Evolutionary conservation across 2,329 filamentous ascomycete species (phyloP).

Genomic region (Aureobasidium sp.): DNA sequence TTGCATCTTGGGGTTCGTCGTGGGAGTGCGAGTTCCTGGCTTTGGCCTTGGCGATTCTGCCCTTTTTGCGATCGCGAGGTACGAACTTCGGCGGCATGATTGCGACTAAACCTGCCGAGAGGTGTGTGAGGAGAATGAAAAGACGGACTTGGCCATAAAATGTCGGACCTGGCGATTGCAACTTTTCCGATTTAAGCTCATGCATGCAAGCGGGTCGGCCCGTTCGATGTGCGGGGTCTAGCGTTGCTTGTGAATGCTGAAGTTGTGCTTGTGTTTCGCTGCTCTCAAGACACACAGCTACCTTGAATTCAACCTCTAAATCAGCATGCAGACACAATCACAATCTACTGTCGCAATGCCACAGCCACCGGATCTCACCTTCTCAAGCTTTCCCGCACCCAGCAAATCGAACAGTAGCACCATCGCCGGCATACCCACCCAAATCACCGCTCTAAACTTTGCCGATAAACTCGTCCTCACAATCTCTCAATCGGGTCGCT

Average conservation of each 20-base stretch:
- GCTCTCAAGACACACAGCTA: neutral
- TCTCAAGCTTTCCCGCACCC: conserved; percentile 48
- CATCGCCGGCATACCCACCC: conserved; percentile 63
- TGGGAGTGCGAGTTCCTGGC: conserved; percentile 27
- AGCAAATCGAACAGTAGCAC: conserved; percentile 43
- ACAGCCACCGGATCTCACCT: conserved; percentile 42
- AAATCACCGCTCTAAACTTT: conserved; percentile 67
- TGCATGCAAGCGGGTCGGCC: neutral
- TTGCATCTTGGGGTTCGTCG: conserved; percentile 46
- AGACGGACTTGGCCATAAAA: neutral
- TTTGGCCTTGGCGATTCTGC: conserved; percentile 57
- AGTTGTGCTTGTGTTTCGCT: neutral
- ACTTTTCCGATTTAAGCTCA: conserved; percentile 12
- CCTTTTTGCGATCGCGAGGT: conserved; percentile 53
- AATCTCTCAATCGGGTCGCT: conserved; percentile 72
- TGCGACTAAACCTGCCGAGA: neutral
- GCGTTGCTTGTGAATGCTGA: neutral
- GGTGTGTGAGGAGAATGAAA: neutral
- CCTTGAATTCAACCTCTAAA: neutral
- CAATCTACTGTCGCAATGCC: conserved; percentile 18
- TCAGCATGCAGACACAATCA: neutral
- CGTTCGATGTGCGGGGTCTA: neutral
- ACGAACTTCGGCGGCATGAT: conserved; percentile 41
- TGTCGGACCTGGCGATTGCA: conserved; percentile 2
- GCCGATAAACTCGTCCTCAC: conserved; percentile 87